Evolutionary conservation across 129 eudicot genomes (phyloP), one percentile per base, ranked within the genome.

Genomic region (Pulicaria dysenterica): DNA sequence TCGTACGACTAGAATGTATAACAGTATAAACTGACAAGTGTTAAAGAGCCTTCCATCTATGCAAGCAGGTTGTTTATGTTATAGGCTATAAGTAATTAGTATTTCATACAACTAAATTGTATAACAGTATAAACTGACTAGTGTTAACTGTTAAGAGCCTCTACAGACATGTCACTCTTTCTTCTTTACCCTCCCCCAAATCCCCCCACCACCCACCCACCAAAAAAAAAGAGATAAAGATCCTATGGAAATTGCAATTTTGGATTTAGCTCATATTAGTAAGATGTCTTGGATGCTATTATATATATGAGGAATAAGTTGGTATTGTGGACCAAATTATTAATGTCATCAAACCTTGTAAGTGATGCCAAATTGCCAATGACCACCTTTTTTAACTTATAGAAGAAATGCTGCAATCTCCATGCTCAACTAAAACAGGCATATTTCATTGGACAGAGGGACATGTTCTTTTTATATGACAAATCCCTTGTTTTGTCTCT

Each of bases 401-500:
- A 68, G 14, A 36, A 50, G 46, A 34, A 68, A 50, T 37, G 47
- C 34, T 49, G 47, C 57, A 49, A 14, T 68, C 49, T 63, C 50
- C 34, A 10, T 24, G 31, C 31, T 24, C 31, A 24, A 24, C 31
- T 24, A 24, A 24, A 24, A 24, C 31, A 24, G 31, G 31, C 31
- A 24, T 50, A 9, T 4, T 42, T 14, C 13, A 47, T 48, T n/a
- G 58, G 42, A 47, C 43, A 3, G 8, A 46, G 42, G 48, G 49
- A 36, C 62, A 45, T 36, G 34, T 49, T 38, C 58, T 67, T 67
- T 63, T 64, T 53, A 43, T 39, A 8, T 64, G 17, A 42, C 38
- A 45, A 42, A 64, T 8, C 19, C 69, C 50, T 5, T 19, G 12
- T 64, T 63, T 51, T 74, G 54, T 36, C 54, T 64, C 73, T 69